Conservation (phyloP, 2,329 filamentous ascomycete species). For the Cercospora berteroae region DNA sequence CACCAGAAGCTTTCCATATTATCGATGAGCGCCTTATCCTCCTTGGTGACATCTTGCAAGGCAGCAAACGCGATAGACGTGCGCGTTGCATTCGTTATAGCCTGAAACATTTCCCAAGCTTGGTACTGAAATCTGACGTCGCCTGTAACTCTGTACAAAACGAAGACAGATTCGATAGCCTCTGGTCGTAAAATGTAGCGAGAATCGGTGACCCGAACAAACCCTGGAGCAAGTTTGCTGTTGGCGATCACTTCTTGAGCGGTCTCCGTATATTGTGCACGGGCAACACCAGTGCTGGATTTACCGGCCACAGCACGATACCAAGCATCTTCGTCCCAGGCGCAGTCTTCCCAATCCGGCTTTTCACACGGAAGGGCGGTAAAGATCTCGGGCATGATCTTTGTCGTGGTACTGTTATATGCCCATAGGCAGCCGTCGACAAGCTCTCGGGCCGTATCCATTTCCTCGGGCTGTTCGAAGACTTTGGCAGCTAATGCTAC, state of each 20-base stretch:
- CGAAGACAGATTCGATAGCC: slow-evolving; percentile 77
- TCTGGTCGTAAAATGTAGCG: slow-evolving; percentile 72
- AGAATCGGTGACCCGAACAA: slow-evolving; percentile 55
- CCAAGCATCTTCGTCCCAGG: slow-evolving; percentile 46
- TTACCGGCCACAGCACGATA: slow-evolving; percentile 41
- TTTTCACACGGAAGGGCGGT: slow-evolving; percentile 50
- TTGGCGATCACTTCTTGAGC: slow-evolving; percentile 38
- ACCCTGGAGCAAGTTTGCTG: slow-evolving; percentile 55
- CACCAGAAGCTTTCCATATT: slow-evolving; percentile 72
- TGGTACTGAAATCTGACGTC: slow-evolving; percentile 63
- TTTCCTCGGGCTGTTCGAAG: slow-evolving; percentile 54
- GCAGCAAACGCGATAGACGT: slow-evolving; percentile 64
- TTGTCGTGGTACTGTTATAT: slow-evolving; percentile 58
- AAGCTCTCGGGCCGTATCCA: slow-evolving; percentile 58
- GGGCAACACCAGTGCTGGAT: slow-evolving; percentile 16
- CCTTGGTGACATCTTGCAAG: slow-evolving; percentile 62
- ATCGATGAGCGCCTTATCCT: slow-evolving; percentile 48
- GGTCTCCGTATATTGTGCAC: slow-evolving; percentile 16
- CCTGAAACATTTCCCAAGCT: slow-evolving; percentile 73
- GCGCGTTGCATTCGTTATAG: slow-evolving; percentile 60
- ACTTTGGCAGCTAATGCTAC: slow-evolving; percentile 64
- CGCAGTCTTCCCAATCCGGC: slow-evolving; percentile 32
- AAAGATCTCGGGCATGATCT: slow-evolving; percentile 63
- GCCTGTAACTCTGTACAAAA: slow-evolving; percentile 73
- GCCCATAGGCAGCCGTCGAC: slow-evolving; percentile 64